Evolutionary conservation across 306 rosid genomes (phyloP).

Genomic region (Delonix regia): DNA sequence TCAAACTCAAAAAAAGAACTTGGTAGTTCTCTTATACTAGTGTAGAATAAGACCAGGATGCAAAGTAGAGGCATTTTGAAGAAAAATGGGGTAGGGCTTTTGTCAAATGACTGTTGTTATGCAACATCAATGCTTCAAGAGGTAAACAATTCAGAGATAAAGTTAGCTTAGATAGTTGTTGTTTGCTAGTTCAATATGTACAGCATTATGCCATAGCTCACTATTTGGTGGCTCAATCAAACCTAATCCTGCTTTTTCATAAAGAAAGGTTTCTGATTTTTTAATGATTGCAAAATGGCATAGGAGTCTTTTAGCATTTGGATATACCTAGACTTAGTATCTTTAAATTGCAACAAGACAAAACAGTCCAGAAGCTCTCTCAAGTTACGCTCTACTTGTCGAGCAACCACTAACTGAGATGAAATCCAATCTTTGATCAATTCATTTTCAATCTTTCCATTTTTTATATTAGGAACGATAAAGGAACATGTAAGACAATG

Average conservation of each 20-base stretch:
- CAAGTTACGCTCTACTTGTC: not conserved
- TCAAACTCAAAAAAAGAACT: not conserved
- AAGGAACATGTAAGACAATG: not conserved
- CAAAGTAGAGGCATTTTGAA: slow-evolving; percentile 23
- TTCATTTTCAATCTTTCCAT: not conserved
- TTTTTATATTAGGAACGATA: not conserved
- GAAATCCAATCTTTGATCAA: slow-evolving; percentile 1
- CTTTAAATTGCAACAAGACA: not conserved
- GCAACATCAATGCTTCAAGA: slow-evolving; percentile 10
- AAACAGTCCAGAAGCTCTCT: not conserved
- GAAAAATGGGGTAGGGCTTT: slow-evolving; percentile 9
- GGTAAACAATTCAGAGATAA: not conserved
- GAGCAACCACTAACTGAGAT: not conserved
- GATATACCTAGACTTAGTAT: not conserved
- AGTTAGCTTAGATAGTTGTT: slow-evolving; percentile 31
- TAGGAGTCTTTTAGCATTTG: not conserved
- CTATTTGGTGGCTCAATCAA: slow-evolving; percentile 13
- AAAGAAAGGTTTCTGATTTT: not conserved
- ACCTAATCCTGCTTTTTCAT: not conserved
- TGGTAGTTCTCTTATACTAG: slow-evolving; percentile 20
- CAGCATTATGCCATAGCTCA: not conserved
- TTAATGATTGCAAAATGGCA: not conserved
- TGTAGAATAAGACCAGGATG: slow-evolving; percentile 31
- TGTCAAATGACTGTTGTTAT: slow-evolving; percentile 17
- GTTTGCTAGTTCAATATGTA: not conserved